A percentile compares a stretch with the other conserved stretches of the same genome.
These are phyloP conservation scores for Cyclotella baltica DNA, from an alignment of 108 stramenopile species.

Conservation along the genomic window DNA sequence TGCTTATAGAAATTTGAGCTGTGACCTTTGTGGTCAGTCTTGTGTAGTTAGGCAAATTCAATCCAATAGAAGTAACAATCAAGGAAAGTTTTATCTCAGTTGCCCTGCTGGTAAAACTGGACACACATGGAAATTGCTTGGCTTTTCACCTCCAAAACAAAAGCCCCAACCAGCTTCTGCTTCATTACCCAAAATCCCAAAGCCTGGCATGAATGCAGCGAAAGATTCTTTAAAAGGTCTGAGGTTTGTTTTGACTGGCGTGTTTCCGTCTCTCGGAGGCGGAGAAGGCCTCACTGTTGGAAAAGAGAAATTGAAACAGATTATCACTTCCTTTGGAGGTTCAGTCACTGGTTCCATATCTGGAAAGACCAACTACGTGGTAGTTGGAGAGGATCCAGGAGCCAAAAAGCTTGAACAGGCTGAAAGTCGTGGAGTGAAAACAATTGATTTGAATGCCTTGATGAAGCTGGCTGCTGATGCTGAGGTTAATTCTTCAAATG, in stretches of 20 bases:
- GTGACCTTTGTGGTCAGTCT: slow-evolving; percentile 21
- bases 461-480: neutral
- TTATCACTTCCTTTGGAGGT: slow-evolving; percentile 43
- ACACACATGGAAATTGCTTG: slow-evolving; percentile 28
- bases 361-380: slow-evolving; percentile 38
- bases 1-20: slow-evolving; percentile 11
- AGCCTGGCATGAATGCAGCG: slow-evolving; percentile 22
- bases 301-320: slow-evolving; percentile 37
- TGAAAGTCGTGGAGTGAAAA: neutral
- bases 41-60: slow-evolving; percentile 28
- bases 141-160: slow-evolving; percentile 7
- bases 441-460: neutral
- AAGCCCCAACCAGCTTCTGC: neutral
- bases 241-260: slow-evolving; percentile 26
- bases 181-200: slow-evolving; percentile 2
- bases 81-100: slow-evolving; percentile 27
- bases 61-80: slow-evolving; percentile 20
- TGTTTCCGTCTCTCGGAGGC: slow-evolving; percentile 42
- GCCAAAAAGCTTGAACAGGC: slow-evolving; percentile 25
- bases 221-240: slow-evolving; percentile 15
- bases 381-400: slow-evolving; percentile 40
- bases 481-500: neutral
- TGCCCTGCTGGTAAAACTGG: slow-evolving; percentile 16
- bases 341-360: slow-evolving; percentile 34
- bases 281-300: slow-evolving; percentile 32